Evolutionary conservation across 2,329 filamentous ascomycete species (phyloP).

Genomic region (Karstenula rhodostoma): DNA sequence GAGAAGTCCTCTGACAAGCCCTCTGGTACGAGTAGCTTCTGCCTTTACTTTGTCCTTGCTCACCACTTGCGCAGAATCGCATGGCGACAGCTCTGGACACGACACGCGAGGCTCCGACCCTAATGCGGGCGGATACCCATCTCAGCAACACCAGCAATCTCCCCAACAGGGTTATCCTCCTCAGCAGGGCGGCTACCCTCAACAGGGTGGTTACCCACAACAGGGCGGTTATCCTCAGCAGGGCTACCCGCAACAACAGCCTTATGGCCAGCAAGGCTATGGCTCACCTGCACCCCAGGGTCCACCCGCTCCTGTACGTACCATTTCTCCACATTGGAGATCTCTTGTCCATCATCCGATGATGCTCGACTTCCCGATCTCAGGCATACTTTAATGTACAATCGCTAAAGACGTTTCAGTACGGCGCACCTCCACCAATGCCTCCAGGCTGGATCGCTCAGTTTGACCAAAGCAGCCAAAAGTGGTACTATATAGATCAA

Average conservation of each 20-base stretch:
- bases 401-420: constrained; percentile 17
- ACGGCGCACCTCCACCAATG: constrained; percentile 61
- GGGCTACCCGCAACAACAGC: constrained; percentile 31
- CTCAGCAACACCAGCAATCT: constrained; percentile 20
- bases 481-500: constrained; percentile 72
- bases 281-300: constrained; percentile 37
- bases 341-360: background rate
- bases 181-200: constrained; percentile 20
- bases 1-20: constrained; percentile 38
- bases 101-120: constrained; percentile 21
- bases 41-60: constrained; percentile 3
- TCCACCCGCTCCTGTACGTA: constrained; percentile 16
- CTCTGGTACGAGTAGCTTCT: constrained; percentile 20
- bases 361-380: background rate
- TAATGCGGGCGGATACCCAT: constrained; percentile 27
- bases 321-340: background rate
- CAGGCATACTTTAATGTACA: background rate
- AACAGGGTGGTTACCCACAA: constrained; percentile 23
- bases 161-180: constrained; percentile 25
- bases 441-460: constrained; percentile 67
- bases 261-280: constrained; percentile 22
- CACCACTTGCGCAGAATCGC: constrained; percentile 9
- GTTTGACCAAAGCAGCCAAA: constrained; percentile 68
- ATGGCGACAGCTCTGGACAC: constrained; percentile 22
- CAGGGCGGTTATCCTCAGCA: constrained; percentile 19